These are phyloP conservation scores for Gleditsia sinensis DNA, from an alignment of 306 rosid species.

Conservation along the genomic window DNA sequence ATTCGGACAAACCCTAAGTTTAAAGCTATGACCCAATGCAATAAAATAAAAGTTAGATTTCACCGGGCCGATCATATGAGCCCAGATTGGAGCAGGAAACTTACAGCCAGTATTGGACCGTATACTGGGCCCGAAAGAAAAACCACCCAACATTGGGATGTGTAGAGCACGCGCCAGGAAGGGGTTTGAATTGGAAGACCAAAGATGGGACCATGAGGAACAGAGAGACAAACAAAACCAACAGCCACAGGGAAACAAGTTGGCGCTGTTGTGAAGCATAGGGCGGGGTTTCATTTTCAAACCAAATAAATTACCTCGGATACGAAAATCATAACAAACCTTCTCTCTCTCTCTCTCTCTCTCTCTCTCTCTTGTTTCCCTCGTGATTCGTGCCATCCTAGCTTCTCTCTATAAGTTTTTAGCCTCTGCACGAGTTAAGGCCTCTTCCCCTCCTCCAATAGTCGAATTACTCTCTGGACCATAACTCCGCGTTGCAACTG, in stretches of 20 bases:
- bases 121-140: not conserved
- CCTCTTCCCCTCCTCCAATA: not conserved
- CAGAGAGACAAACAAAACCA: too few relatives aligned
- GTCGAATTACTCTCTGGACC: not conserved
- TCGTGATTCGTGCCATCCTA: slow-evolving; percentile 25
- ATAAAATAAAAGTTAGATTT: too few relatives aligned
- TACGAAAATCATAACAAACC: slow-evolving; percentile 8
- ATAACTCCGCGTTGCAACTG: not conserved
- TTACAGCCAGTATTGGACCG: too few relatives aligned
- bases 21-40: too few relatives aligned
- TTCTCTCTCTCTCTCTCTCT: slow-evolving; percentile 20
- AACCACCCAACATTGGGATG: not conserved
- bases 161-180: not conserved
- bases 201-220: too few relatives aligned
- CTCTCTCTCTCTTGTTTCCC: slow-evolving; percentile 6
- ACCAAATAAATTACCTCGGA: slow-evolving; percentile 44
- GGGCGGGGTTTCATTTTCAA: slow-evolving; percentile 47
- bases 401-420: not conserved
- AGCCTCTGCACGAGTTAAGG: slow-evolving; percentile 4
- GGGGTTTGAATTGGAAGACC: not conserved
- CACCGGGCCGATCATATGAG: too few relatives aligned
- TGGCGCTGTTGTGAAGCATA: too few relatives aligned
- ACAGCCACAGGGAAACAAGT: too few relatives aligned
- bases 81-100: too few relatives aligned
- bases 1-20: too few relatives aligned